These are phyloP conservation scores for Escovopsis sp. DNA, from an alignment of 2,329 filamentous ascomycete genomes.

Conservation along the genomic window DNA sequence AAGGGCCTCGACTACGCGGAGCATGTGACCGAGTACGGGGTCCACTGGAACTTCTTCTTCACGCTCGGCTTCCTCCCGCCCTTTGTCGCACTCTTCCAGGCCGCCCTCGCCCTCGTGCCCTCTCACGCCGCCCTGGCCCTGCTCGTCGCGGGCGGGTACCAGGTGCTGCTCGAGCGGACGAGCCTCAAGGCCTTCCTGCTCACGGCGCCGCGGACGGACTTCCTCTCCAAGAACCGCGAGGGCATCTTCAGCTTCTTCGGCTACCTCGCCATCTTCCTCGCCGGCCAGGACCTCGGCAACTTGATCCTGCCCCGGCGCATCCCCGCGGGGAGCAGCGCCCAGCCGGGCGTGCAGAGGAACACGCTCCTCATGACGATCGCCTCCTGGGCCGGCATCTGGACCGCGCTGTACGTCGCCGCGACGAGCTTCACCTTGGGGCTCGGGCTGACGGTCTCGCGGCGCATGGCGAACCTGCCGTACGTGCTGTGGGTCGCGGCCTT, in stretches of 20 bases:
- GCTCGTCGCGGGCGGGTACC: slow-evolving; percentile 53
- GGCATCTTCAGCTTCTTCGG: slow-evolving; percentile 91
- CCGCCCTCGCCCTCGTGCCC: slow-evolving; percentile 51
- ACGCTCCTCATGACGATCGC: slow-evolving; percentile 48
- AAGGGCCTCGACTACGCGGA: slow-evolving; percentile 94
- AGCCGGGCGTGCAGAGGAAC: slow-evolving; percentile 32
- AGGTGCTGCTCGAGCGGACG: slow-evolving; percentile 61
- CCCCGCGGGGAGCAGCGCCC: slow-evolving; percentile 25
- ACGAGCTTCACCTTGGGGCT: slow-evolving; percentile 57
- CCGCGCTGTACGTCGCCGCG: slow-evolving; percentile 49
- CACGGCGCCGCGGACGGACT: slow-evolving; percentile 59
- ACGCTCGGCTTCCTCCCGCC: slow-evolving; percentile 79
- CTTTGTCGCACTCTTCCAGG: slow-evolving; percentile 72
- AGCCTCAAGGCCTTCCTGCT: slow-evolving; percentile 71
- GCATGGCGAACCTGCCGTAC: slow-evolving; percentile 86
- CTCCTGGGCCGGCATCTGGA: slow-evolving; percentile 53
- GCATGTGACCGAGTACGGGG: slow-evolving; percentile 92
- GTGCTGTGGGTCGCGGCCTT: slow-evolving; percentile 85
- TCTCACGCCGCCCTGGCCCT: slow-evolving; percentile 66
- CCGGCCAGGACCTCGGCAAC: slow-evolving; percentile 72
- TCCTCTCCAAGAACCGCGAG: slow-evolving; percentile 83
- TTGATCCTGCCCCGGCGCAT: slow-evolving; percentile 53
- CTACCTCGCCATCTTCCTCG: slow-evolving; percentile 87
- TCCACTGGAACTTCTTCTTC: slow-evolving; percentile 99
- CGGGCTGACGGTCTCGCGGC: slow-evolving; percentile 64